Conservation (phyloP, 352 stramenopile genomes). For the Phytopythium delawarense region DNA sequence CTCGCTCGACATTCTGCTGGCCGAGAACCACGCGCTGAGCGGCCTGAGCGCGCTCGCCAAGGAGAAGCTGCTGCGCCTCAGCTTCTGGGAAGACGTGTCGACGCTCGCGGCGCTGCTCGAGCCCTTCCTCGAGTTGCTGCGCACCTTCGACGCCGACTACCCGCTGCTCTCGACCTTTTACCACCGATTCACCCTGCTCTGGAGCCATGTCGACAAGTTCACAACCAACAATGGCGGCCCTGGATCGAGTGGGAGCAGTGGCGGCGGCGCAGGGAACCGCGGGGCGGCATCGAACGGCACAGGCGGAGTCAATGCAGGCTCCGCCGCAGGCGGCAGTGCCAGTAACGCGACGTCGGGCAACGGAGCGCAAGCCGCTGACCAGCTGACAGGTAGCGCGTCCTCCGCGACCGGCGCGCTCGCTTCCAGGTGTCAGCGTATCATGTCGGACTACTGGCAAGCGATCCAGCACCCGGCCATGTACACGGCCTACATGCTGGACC, state of each 20-base stretch:
- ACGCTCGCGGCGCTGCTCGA: constrained; percentile 51
- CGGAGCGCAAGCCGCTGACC: background rate
- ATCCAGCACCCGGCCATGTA: constrained; percentile 72
- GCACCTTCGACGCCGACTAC: constrained; percentile 58
- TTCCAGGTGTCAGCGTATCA: constrained; percentile 47
- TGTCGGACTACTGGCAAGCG: constrained; percentile 51
- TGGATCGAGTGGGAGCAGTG: background rate
- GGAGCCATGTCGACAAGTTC: constrained; percentile 58
- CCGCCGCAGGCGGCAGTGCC: background rate
- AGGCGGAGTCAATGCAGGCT: background rate
- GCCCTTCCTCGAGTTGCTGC: constrained; percentile 67
- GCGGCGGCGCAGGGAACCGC: background rate
- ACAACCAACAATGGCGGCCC: background rate
- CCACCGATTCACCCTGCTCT: constrained; percentile 64
- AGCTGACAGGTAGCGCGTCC: background rate
- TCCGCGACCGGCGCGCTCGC: constrained; percentile 22
- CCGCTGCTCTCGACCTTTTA: constrained; percentile 70
- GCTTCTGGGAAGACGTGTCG: constrained; percentile 54
- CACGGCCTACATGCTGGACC: constrained; percentile 72
- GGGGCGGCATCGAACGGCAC: background rate
- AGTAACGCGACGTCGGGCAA: background rate
- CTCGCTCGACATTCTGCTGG: constrained; percentile 50
- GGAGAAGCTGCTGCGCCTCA: constrained; percentile 38
- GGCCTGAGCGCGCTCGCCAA: constrained; percentile 29
- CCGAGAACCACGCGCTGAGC: constrained; percentile 40